Percentiles rank a stretch among this genome's conserved stretches.
Conservation (phyloP, 805 yeast genomes). For the Isabelozyma heimii region DNA sequence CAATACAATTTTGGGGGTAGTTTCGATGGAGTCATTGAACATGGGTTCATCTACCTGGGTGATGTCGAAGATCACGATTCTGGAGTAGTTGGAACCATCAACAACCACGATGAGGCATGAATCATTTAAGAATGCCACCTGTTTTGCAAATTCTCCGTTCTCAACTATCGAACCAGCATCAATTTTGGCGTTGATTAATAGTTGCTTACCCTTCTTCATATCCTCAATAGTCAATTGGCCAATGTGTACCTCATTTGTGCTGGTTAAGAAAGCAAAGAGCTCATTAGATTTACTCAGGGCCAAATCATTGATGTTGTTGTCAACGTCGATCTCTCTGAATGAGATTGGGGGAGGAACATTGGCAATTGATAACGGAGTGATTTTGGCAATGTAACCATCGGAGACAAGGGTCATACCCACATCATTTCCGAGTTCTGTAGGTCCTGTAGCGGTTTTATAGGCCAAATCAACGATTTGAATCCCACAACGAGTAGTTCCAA, state of each 20-base stretch:
- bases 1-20: constrained; percentile 51
- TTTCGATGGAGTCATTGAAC: constrained; percentile 40
- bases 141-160: constrained; percentile 52
- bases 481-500: constrained; percentile 47
- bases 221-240: constrained; percentile 48
- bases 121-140: constrained; percentile 56
- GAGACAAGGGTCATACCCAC: constrained; percentile 76
- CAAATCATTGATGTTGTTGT: constrained; percentile 55
- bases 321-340: constrained; percentile 59
- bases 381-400: constrained; percentile 67
- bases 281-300: constrained; percentile 64
- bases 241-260: constrained; percentile 27
- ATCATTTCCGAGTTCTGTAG: constrained; percentile 65
- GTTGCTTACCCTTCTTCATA: constrained; percentile 49
- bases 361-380: constrained; percentile 82
- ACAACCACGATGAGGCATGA: constrained; percentile 53
- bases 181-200: constrained; percentile 35
- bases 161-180: constrained; percentile 29
- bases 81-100: constrained; percentile 52
- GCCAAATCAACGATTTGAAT: constrained; percentile 70
- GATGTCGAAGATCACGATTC: constrained; percentile 50
- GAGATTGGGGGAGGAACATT: constrained; percentile 95
- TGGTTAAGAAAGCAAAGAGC: constrained; percentile 55
- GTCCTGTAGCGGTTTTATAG: constrained; percentile 62
- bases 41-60: constrained; percentile 38